Base-by-base conservation (phyloP, 2,329 filamentous ascomycete genomes). In the Pseudogymnoascus sp. region DNA sequence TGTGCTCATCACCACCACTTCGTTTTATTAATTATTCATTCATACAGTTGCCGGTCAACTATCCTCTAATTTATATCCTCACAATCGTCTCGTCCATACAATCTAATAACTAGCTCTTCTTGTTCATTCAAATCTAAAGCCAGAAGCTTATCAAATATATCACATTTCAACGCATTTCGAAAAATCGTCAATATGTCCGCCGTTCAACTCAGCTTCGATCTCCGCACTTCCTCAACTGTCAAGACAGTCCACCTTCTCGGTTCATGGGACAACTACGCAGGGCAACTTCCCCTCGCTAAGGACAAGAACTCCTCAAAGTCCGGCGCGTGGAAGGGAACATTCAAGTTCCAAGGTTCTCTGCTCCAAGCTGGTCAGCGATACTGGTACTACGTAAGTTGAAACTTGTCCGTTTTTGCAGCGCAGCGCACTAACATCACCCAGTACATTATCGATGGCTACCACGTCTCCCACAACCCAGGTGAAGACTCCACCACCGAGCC, bases 381-480 rank as follows among this genome's bases (percentile, higher is more conserved):
- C 86, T 99, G 94, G 94, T 99, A 97, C 87, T 99, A 99, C 86
- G 77, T 80, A 73, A 66, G 77, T 75, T 57, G 18, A 43, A 36
- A 39, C 14, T 25, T 25, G 8, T 57, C 8, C 28, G 30, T 58
- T 53, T 53, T 36, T n/a, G n/a, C 43, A 43, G 11, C 58, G 22
- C 14, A 28, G 20, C 12, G 5, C 22, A 47, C 22, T 50, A 28
- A 61, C 28, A 50, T 20, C 22, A 12, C 30, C 22, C 58, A 76
- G 73, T 99, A 97, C 83, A 97, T 97, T 86, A 94, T 97, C 76
- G 94, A 99, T 76, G 94, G 94, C 70, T 97, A 97, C 85, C 92
- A 97, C 76, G 88, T 96, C 75, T 92, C 92, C 64, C 93, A 97
- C 83, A 94, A 97, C 79, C 92, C 93, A 68, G 90, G 89, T 75